Base-by-base conservation (phyloP, 2,329 filamentous ascomycete species). In the Fusarium sp. region DNA sequence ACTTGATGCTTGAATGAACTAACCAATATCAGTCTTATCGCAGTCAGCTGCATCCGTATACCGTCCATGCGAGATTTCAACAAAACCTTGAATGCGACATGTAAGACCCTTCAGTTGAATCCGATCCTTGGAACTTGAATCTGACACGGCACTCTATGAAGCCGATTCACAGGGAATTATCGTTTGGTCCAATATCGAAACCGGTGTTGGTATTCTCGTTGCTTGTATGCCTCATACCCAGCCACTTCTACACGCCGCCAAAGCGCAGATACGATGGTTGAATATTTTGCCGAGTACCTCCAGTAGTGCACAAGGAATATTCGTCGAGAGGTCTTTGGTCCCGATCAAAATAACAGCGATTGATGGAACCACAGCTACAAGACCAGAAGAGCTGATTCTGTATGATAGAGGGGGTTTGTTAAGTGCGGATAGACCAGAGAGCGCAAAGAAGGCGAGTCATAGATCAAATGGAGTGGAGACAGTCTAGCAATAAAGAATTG, bases 21-120 rank as follows among this genome's bases (percentile, higher is more conserved):
- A 27, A 60, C 16, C 6, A 29, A 1, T 12, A 1, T 9, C 12
- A 63, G 60, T 10, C 60, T 63, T 3, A 63, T 63, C 16, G 58
- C 60, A 5, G 60, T 46, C 2, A 63, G 60, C 8, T 63, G 58
- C 4, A 56, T 63, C 3, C 58, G 60, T 1, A 63, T 63, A 11
- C 58, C 58, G 0, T 30, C 54, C 3, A 6, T 63, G 4, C 6
- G 47, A 0, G 32, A 32, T 8, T 63, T 63, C 1, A 63, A 32
- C 3, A 54, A 8, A 34, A 34, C 58, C 2, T 8, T 63, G 3
- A 63, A 63, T 2, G 10, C 58, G 14, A 55, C 60, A 4, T 20
- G 60, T 63, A 8, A 15, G 46, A 18, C 3, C 5, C 18, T 8
- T 7, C 12, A 9, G 3, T 12, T 49, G 7, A 18, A n/a, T 4